Conservation (phyloP, 805 yeast genomes). For the Nakazawaea siamensis region DNA sequence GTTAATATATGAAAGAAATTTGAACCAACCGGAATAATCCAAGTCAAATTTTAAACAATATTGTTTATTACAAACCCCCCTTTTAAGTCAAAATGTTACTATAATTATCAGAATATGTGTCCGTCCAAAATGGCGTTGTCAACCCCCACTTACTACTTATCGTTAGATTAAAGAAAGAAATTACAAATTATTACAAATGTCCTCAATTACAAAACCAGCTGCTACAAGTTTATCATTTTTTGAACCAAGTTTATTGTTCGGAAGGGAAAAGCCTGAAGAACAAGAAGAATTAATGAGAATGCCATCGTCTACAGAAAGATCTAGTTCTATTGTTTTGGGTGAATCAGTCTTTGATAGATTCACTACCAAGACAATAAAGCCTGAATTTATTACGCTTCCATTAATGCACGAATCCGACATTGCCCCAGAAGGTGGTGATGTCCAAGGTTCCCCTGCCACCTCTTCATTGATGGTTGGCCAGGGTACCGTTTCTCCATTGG, state of each 20-base stretch:
- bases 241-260: conserved; percentile 5
- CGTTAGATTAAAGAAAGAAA: neutral
- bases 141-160: neutral
- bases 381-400: neutral
- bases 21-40: too few relatives aligned
- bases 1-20: too few relatives aligned
- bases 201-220: conserved; percentile 7
- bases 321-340: conserved; percentile 21
- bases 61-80: too few relatives aligned
- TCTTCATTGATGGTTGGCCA: neutral
- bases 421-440: neutral
- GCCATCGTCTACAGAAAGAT: conserved; percentile 1
- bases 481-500: conserved; percentile 37
- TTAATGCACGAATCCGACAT: neutral
- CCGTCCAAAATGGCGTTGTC: conserved; percentile 8
- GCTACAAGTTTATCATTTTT: conserved; percentile 2
- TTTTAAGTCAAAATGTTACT: conserved; percentile 9
- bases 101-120: neutral
- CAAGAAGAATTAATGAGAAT: too few relatives aligned
- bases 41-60: too few relatives aligned
- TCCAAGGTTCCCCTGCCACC: conserved; percentile 7
- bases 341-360: conserved; percentile 24
- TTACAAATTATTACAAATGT: neutral
- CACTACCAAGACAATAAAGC: conserved; percentile 8
- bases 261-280: too few relatives aligned